A percentile compares a stretch with the other conserved stretches of the same genome.
Conservation (phyloP, 768 basidiomycete genomes). For the Tulasnella sp. region DNA sequence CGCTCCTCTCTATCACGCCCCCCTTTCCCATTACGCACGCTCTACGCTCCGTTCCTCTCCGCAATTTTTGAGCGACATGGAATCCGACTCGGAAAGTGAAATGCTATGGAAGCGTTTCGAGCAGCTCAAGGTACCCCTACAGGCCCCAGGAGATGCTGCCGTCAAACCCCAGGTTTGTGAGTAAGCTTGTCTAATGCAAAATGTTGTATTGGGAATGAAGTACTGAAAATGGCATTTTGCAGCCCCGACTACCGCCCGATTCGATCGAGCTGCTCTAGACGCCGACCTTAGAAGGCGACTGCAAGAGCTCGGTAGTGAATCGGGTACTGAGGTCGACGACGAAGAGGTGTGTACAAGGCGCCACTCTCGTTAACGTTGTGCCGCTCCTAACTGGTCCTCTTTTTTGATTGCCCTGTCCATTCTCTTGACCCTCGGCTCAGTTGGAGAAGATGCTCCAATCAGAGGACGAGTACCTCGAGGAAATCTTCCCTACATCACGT, state of each 20-base stretch:
- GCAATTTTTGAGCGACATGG: conserved; percentile 6
- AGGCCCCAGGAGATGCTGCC: background rate
- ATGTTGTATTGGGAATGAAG: background rate
- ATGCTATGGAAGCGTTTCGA: conserved; percentile 12
- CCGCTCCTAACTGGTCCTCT: background rate
- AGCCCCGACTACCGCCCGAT: conserved; percentile 13
- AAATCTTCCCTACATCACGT: background rate
- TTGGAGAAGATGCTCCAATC: conserved; percentile 8
- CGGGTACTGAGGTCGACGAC: conserved; percentile 18
- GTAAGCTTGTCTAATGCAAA: background rate
- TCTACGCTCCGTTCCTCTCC: conserved; percentile 7
- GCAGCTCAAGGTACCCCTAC: conserved; percentile 10
- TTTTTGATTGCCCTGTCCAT: background rate
- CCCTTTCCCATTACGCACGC: conserved; percentile 3
- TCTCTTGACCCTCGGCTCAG: background rate
- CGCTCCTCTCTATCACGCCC: background rate
- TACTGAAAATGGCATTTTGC: background rate
- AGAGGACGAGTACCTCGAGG: conserved; percentile 14
- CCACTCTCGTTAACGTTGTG: background rate
- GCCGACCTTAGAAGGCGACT: conserved; percentile 16
- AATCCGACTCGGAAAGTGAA: conserved; percentile 20
- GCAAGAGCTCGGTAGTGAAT: conserved; percentile 15
- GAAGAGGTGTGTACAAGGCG: conserved; percentile 13
- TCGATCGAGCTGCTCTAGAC: conserved; percentile 18
- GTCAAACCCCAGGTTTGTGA: conserved; percentile 18